These are phyloP conservation scores for Ormosia emarginata DNA, from an alignment of 306 rosid species.

Conservation along the genomic window DNA sequence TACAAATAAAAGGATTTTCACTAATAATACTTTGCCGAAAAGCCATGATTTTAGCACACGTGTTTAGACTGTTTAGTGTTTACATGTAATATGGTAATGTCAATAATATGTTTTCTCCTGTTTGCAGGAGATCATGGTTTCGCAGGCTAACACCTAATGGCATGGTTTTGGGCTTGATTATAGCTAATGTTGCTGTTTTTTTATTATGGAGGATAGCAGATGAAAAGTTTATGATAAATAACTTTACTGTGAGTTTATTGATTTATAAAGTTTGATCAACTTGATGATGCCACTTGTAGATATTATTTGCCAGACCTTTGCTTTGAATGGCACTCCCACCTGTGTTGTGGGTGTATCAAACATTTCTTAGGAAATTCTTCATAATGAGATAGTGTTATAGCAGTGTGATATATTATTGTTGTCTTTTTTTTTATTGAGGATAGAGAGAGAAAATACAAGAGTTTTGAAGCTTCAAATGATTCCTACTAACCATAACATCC, in stretches of 20 bases:
- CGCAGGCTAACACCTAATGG: constrained; percentile 38
- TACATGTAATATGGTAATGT: neutral
- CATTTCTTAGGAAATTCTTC: neutral
- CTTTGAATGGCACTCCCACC: constrained; percentile 18
- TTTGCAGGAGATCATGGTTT: constrained; percentile 66
- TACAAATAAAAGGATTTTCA: neutral
- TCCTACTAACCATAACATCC: neutral
- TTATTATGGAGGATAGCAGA: constrained; percentile 58
- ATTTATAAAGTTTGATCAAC: constrained; percentile 27
- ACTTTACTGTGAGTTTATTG: constrained; percentile 66
- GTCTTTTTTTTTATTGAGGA: neutral
- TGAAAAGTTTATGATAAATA: constrained; percentile 54
- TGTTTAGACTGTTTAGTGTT: neutral
- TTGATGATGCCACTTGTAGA: constrained; percentile 6
- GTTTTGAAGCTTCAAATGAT: neutral
- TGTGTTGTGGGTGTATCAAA: neutral
- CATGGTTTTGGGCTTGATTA: constrained; percentile 63
- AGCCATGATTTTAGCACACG: neutral
- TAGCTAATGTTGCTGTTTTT: constrained; percentile 74
- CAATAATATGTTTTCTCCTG: constrained; percentile 27
- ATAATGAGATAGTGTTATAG: neutral
- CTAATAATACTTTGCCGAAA: neutral
- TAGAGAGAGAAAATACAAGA: neutral
- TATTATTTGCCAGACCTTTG: neutral
- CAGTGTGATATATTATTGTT: neutral